Evolutionary conservation across 495 filamentous ascomycete genomes (phyloP).

Genomic region (Parathielavia hyrcaniae): DNA sequence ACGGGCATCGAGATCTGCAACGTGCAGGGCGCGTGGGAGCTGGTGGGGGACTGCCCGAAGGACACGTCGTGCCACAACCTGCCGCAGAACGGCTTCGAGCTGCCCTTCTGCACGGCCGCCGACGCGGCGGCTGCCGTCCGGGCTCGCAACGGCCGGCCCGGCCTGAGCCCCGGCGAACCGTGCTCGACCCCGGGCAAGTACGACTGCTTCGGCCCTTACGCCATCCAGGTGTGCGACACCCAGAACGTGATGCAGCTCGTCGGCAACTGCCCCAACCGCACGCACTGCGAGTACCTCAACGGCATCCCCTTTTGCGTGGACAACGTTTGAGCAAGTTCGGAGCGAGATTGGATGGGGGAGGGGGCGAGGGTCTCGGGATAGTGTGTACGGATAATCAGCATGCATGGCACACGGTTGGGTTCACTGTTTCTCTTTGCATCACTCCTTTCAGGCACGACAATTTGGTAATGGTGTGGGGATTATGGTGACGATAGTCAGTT

Average conservation of each 20-base stretch:
- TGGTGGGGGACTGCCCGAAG: constrained; percentile 22
- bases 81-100: constrained; percentile 20
- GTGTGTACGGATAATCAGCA: background rate
- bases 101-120: constrained; percentile 25
- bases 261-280: constrained; percentile 16
- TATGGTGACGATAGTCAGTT: background rate
- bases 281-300: constrained; percentile 22
- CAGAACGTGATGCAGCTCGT: constrained; percentile 16
- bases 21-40: constrained; percentile 18
- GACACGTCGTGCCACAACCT: constrained; percentile 20
- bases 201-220: constrained; percentile 21
- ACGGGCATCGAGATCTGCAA: constrained; percentile 28
- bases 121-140: background rate
- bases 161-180: constrained; percentile 19
- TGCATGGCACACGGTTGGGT: background rate
- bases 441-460: constrained; percentile 1
- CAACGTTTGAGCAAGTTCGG: constrained; percentile 2
- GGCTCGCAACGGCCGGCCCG: constrained; percentile 17
- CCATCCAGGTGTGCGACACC: constrained; percentile 26
- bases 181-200: constrained; percentile 22
- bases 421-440: constrained; percentile 4
- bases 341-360: background rate
- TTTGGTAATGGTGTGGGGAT: background rate
- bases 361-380: background rate
- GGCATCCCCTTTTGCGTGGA: constrained; percentile 23